Evolutionary conservation across 495 filamentous ascomycete species (phyloP).

Genomic region (Aspergillus wentii): DNA sequence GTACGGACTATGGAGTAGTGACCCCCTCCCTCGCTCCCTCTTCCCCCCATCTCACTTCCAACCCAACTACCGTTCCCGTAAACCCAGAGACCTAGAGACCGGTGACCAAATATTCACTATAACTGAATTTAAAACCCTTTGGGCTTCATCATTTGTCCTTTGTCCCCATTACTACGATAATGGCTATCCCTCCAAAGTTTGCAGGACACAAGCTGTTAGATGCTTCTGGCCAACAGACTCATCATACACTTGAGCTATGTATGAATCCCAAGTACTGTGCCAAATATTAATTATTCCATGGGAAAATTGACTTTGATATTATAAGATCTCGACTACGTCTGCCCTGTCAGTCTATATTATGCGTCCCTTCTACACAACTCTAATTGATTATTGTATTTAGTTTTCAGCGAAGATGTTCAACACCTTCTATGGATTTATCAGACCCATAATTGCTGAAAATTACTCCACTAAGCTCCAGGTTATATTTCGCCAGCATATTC

Average conservation of each 20-base stretch:
- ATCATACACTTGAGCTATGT: slow-evolving; percentile 74
- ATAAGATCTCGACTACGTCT: slow-evolving; percentile 80
- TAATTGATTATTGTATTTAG: slow-evolving; percentile 13
- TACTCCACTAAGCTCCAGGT: slow-evolving; percentile 59
- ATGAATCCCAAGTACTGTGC: slow-evolving; percentile 9
- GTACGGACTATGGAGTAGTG: too few species aligned
- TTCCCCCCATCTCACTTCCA: too few species aligned
- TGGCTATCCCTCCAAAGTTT: slow-evolving; percentile 76
- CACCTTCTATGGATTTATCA: slow-evolving; percentile 56
- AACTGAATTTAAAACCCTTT: too few species aligned
- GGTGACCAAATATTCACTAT: too few species aligned
- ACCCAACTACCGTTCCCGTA: too few species aligned
- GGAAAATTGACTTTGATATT: neutral
- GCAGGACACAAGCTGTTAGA: slow-evolving; percentile 57
- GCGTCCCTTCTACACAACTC: slow-evolving; percentile 11
- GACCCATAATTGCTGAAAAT: slow-evolving; percentile 50
- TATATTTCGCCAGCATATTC: slow-evolving; percentile 85
- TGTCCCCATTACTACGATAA: too few species aligned
- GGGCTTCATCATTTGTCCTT: too few species aligned
- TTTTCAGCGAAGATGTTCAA: slow-evolving; percentile 69
- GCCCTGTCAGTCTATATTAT: slow-evolving; percentile 61
- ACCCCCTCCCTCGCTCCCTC: too few species aligned
- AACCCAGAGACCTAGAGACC: too few species aligned
- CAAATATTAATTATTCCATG: too few species aligned
- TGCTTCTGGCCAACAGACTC: slow-evolving; percentile 35